These are phyloP conservation scores for Escovopsis sp. DNA, from an alignment of 2,329 filamentous ascomycete species.

Conservation along the genomic window DNA sequence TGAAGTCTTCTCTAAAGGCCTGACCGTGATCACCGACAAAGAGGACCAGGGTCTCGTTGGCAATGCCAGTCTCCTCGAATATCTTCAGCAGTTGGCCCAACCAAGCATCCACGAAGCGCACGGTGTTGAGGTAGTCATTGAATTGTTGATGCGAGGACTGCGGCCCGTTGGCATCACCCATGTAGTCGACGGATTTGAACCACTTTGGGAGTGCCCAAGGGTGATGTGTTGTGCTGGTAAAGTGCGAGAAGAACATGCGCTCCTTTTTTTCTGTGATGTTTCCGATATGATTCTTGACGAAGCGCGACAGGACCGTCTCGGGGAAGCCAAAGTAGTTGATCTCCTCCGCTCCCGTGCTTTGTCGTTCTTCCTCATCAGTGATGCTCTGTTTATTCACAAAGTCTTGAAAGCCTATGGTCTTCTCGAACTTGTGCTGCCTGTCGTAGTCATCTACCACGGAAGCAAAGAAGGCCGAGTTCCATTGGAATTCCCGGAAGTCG, in stretches of 20 bases:
- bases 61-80: constrained; percentile 17
- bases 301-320: constrained; percentile 18
- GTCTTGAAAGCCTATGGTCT: constrained; percentile 16
- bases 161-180: neutral
- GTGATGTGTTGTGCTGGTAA: constrained; percentile 23
- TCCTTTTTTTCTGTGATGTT: constrained; percentile 16
- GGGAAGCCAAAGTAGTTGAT: constrained; percentile 22
- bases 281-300: constrained; percentile 18
- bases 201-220: constrained; percentile 14
- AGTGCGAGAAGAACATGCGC: constrained; percentile 20
- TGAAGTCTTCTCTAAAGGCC: constrained; percentile 18
- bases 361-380: constrained; percentile 14
- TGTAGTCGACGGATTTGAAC: neutral
- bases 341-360: constrained; percentile 14
- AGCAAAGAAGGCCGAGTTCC: constrained; percentile 20
- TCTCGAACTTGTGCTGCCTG: constrained; percentile 18
- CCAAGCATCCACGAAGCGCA: constrained; percentile 18
- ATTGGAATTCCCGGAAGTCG: constrained; percentile 14
- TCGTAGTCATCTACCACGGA: constrained; percentile 20
- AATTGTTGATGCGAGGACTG: constrained; percentile 9
- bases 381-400: constrained; percentile 16
- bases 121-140: constrained; percentile 18
- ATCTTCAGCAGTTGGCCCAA: constrained; percentile 17
- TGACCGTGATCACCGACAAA: constrained; percentile 22
- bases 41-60: constrained; percentile 20